phyloP scores from a whole-genome alignment of 306 rosid species.

The Lithocarpus polystachyus region DNA sequence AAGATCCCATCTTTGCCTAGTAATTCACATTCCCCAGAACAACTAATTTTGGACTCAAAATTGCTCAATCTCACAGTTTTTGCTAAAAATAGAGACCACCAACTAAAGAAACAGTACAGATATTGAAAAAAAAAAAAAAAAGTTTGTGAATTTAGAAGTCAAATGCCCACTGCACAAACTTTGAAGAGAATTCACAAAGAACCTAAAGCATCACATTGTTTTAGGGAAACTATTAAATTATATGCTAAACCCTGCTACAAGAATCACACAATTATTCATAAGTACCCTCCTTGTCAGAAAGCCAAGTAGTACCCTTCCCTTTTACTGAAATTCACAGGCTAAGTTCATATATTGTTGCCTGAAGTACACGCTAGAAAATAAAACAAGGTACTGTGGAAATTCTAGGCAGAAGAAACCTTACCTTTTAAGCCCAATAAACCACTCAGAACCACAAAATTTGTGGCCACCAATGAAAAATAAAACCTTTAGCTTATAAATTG shows the following conservation, averaged over 20 bases:
- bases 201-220: background rate
- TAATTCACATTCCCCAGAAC: conserved; percentile 47
- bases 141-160: background rate
- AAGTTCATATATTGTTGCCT: conserved; percentile 18
- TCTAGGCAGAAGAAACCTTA: conserved; percentile 21
- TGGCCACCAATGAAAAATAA: conserved; percentile 16
- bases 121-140: background rate
- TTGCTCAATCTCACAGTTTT: background rate
- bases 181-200: background rate
- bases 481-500: background rate
- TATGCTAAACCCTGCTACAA: conserved; percentile 1
- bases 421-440: conserved; percentile 33
- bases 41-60: background rate
- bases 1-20: conserved; percentile 31
- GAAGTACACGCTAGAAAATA: conserved; percentile 30
- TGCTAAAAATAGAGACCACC: background rate
- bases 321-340: conserved; percentile 26
- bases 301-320: background rate
- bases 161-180: background rate
- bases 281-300: conserved; percentile 15
- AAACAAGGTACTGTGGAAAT: conserved; percentile 9
- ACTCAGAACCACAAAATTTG: conserved; percentile 15
- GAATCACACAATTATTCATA: conserved; percentile 1
- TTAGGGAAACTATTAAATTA: background rate
- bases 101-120: too few species aligned